phyloP scores from a whole-genome alignment of 768 basidiomycete genomes.

The Butyriboletus loyo region DNA sequence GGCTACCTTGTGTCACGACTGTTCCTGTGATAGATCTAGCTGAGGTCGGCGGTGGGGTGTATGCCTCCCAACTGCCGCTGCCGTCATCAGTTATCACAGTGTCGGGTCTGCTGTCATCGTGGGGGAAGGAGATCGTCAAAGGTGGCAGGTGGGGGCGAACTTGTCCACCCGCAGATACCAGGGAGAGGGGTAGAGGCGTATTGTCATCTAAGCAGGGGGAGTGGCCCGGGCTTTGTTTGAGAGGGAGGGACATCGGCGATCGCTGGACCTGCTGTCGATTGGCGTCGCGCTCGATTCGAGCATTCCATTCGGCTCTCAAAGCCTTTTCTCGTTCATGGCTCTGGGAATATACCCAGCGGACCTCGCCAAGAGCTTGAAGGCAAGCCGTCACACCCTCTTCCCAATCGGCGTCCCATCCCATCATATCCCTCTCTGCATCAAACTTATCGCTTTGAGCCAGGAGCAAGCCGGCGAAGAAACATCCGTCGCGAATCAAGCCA shows the following conservation, averaged over 20 bases:
- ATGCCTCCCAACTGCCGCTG: constrained; percentile 56
- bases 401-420: constrained; percentile 28
- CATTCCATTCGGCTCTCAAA: constrained; percentile 48
- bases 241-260: constrained; percentile 22
- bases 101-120: constrained; percentile 51
- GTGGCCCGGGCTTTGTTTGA: constrained; percentile 27
- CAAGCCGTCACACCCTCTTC: constrained; percentile 46
- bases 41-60: constrained; percentile 60
- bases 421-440: constrained; percentile 13
- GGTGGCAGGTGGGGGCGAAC: constrained; percentile 50
- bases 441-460: constrained; percentile 56
- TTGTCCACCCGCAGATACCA: constrained; percentile 34
- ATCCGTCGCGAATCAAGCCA: constrained; percentile 82
- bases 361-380: constrained; percentile 70
- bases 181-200: constrained; percentile 26
- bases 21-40: constrained; percentile 46
- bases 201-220: constrained; percentile 26
- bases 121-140: constrained; percentile 37
- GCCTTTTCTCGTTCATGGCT: constrained; percentile 69
- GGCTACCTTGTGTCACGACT: constrained; percentile 42
- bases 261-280: constrained; percentile 23
- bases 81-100: constrained; percentile 49
- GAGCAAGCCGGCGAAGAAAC: constrained; percentile 81
- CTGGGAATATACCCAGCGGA: constrained; percentile 80
- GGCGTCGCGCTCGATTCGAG: constrained; percentile 32